A percentile compares a stretch with the other conserved stretches of the same genome.
Conservation (phyloP, 176 grass and related monocot genomes). For the Chloris gayana region DNA sequence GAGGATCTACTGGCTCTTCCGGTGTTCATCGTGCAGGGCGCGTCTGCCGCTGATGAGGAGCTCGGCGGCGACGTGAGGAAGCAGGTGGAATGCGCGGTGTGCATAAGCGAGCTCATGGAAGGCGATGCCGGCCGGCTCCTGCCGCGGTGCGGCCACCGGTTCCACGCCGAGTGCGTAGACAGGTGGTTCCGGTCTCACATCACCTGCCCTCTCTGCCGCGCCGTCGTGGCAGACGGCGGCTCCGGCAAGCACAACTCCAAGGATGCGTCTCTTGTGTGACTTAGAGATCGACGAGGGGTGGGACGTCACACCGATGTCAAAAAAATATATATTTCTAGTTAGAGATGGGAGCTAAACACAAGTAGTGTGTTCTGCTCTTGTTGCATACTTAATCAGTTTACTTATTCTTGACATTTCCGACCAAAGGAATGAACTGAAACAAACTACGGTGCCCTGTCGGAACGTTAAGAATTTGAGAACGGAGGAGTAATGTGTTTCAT, state of each 20-base stretch:
- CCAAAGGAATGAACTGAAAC: no score
- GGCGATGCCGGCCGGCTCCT: slow-evolving; percentile 52
- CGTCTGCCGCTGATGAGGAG: background rate
- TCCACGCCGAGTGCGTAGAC: slow-evolving; percentile 61
- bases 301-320: no score
- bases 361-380: background rate
- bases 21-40: slow-evolving; percentile 48
- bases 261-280: background rate
- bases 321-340: no score
- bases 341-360: background rate
- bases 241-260: slow-evolving; percentile 1
- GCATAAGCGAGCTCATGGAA: slow-evolving; percentile 54
- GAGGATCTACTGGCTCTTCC: slow-evolving; percentile 49
- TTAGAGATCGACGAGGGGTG: no score
- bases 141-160: slow-evolving; percentile 56
- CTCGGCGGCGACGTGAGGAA: background rate
- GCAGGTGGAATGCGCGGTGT: slow-evolving; percentile 58
- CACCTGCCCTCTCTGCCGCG: slow-evolving; percentile 59
- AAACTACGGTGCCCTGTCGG: no score
- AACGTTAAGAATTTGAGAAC: no score
- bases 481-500: no score
- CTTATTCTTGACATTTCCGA: no score
- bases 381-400: no score
- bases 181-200: slow-evolving; percentile 57
- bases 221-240: slow-evolving; percentile 7